Conservation (phyloP, 2,329 filamentous ascomycete species). For the Phialemonium atrogriseum region DNA sequence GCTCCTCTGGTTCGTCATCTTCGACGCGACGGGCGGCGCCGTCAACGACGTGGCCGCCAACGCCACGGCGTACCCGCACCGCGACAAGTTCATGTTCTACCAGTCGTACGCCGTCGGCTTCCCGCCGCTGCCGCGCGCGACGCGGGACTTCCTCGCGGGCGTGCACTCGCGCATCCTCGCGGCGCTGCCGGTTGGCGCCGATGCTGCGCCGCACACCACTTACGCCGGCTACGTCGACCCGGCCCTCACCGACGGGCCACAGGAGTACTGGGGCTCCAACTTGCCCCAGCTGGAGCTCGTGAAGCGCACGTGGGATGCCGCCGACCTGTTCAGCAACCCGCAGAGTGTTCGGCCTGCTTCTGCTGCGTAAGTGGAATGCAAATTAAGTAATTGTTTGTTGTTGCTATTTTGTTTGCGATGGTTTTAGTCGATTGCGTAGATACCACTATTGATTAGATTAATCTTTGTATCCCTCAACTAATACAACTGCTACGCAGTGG, state of each 20-base stretch:
- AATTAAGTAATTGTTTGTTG: no score
- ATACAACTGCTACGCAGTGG: no score
- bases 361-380: no score
- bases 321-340: conserved; percentile 49
- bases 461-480: no score
- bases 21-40: conserved; percentile 53
- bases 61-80: conserved; percentile 54
- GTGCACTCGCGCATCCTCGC: conserved; percentile 36
- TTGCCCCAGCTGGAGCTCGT: conserved; percentile 35
- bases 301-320: conserved; percentile 44
- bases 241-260: conserved; percentile 33
- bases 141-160: conserved; percentile 40
- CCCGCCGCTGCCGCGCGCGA: conserved; percentile 34
- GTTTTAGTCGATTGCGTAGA: no score
- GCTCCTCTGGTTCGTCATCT: conserved; percentile 52
- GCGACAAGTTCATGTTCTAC: conserved; percentile 56
- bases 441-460: no score
- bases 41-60: conserved; percentile 45
- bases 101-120: conserved; percentile 52
- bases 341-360: conserved; percentile 35
- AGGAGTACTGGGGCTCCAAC: conserved; percentile 48
- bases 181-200: conserved; percentile 24
- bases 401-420: no score
- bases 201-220: conserved; percentile 28
- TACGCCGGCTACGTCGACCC: conserved; percentile 59